Evolutionary conservation across 2,329 filamentous ascomycete species (phyloP).

Genomic region (Grosmannia penicillata): DNA sequence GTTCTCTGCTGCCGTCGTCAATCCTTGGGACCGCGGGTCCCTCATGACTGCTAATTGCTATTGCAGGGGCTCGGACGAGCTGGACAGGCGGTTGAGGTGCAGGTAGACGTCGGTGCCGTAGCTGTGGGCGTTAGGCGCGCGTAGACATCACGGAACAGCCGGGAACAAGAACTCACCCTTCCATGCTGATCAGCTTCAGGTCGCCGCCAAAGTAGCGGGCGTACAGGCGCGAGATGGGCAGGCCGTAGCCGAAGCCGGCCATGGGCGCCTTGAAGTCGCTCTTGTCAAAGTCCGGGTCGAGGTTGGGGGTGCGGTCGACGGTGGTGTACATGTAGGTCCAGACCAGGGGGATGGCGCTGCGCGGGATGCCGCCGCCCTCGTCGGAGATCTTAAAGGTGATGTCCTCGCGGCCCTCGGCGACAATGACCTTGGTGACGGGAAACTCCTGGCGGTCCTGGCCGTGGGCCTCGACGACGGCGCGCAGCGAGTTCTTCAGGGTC

Average conservation of each 20-base stretch:
- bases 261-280: slow-evolving; percentile 98
- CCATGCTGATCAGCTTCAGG: slow-evolving; percentile 96
- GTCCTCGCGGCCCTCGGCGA: slow-evolving; percentile 94
- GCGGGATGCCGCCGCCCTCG: slow-evolving; percentile 88
- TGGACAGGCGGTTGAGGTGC: slow-evolving; percentile 88
- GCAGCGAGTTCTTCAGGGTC: slow-evolving; percentile 94
- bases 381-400: slow-evolving; percentile 98
- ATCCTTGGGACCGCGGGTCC: slow-evolving; percentile 52
- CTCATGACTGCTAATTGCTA: slow-evolving; percentile 87
- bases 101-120: slow-evolving; percentile 98
- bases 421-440: slow-evolving; percentile 91
- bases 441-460: slow-evolving; percentile 93
- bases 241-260: slow-evolving; percentile 96
- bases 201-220: slow-evolving; percentile 96
- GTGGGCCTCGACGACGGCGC: slow-evolving; percentile 90
- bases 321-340: slow-evolving; percentile 99
- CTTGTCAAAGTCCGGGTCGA: slow-evolving; percentile 97
- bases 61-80: slow-evolving; percentile 91
- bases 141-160: neutral
- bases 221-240: slow-evolving; percentile 88
- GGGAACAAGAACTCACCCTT: slow-evolving; percentile 48
- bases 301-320: slow-evolving; percentile 83
- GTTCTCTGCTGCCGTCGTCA: slow-evolving; percentile 35
- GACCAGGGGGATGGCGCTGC: slow-evolving; percentile 88
- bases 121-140: slow-evolving; percentile 28